Base-by-base conservation (phyloP, 1,284 basidiomycete species). In the Peniophora sp. region DNA sequence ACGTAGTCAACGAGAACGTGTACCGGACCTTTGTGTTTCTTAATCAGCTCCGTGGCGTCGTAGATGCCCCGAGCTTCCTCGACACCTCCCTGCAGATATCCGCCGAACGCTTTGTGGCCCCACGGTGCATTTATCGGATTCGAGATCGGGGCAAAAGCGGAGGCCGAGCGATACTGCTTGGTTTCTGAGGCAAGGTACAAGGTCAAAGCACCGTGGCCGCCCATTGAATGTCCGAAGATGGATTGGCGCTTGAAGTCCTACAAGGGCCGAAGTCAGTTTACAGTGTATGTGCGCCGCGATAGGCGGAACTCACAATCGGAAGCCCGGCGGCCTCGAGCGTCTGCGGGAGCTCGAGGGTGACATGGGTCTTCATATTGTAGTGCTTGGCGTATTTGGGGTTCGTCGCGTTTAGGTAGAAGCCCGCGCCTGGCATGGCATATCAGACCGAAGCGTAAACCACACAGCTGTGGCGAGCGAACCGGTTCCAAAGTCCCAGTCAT, bases 141-240 rank as follows among this genome's bases (percentile, higher is more conserved):
- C 60, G 83, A 73, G 55, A 97, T 90, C 1, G 96, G 95, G 20
- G 96, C 76, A 65, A 99, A 99, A 0, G 92, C 97, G 10, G 92
- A 96, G n/a, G 79, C 88, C 20, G 92, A 95, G 54, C 84, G 83
- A 71, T 89, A 99, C 55, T 79, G 81, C 64, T 70, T 84, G 52
- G 69, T 81, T 63, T 71, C 69, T 35, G 84, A 81, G 52, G 83
- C 77, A 49, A 99, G 84, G 69, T 98, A 98, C 47, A 97, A 71
- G 2, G 89, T 89, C 23, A 99, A 76, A 5, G 97, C 94, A 17
- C 96, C 97, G 65, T 97, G 94, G 1, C 96, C 95, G 53, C 96
- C 96, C 95, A 94, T 66, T 32, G 82, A 88, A 65, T 95, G 92
- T 24, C 92, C 92, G 61, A 90, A 86, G 61, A 96, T 83, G 20